Evolutionary conservation across 108 stramenopile genomes (phyloP), one percentile per base, ranked within the genome.

Genomic region (Conticribra guillardii): DNA sequence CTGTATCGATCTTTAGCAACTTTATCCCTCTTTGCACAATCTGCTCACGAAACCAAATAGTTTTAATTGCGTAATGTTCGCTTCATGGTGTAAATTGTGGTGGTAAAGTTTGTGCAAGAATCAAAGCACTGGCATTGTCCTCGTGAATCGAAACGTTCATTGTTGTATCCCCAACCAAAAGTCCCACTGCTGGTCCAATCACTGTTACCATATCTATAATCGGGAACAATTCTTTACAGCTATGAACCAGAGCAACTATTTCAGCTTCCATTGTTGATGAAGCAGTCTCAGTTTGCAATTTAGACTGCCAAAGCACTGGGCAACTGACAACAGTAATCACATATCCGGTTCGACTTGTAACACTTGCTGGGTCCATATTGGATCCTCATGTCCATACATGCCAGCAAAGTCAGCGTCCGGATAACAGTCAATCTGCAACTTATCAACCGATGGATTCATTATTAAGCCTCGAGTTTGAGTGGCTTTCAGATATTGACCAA

Each of bases 401-500:
- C 81, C 81, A 54, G 71, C 58, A 50, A 73, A 73, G 34, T 60
- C 58, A 5, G 71, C 78, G 59, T 79, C 78, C 16, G 54, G 60
- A 32, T 65, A 79, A 29, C 31, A 48, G 3, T 79, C 71, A 11
- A 57, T 57, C 30, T 32, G 8, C 22, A 57, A 23, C 55, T 50
- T 47, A 2, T 47, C n/a, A n/a, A n/a, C 4, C 2, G 41, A 66
- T 3, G 80, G 69, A 18, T 66, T 56, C 18, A 60, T 17, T 3
- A 53, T 71, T 23, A 76, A 29, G 7, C 83, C 83, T 55, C 71
- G 59, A 7, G 68, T 57, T 19, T 29, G 27, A 23, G 86, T 84
- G 1, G 48, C 78, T 31, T 56, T 59, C 37, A 87, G 54, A 47
- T 87, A 84, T 18, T 73, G 23, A 18, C 77, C 83, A 55, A 87